Evolutionary conservation across 192 early-diverging fungal genomes (phyloP), one percentile per base, ranked within the genome.

Genomic region (Backusella mclennaniae): DNA sequence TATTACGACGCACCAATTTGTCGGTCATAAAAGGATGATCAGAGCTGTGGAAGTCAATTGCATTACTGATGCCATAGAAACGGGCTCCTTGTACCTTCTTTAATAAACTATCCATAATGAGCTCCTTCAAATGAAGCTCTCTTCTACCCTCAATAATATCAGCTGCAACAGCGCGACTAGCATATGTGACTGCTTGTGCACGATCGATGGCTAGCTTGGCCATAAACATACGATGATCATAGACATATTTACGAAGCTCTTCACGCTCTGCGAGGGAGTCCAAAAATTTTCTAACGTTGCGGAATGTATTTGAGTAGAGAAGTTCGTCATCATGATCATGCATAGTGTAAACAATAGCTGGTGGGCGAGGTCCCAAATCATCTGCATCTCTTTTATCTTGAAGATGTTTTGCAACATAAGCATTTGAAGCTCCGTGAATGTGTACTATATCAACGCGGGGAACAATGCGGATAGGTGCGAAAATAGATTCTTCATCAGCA

Each of bases 281-380:
- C 53, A 88, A 77, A 35, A 89, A 89, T 67, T 85, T 88, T 66
- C 77, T 70, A 3, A 88, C 81, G 38, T 87, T 89, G 0, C 53
- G 71, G 12, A 87, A 68, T 26, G 84, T 77, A 67, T 88, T 85
- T 1, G 87, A 83, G 67, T 88, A 86, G 39, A 84, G 80, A 3
- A 88, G 77, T 73, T 89, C 88, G 19, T 88, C 87, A n/a, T 84
- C 63, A 59, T 88, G 87, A 76, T 89, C 87, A 68, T 89, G 83
- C 71, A 89, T 77, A 9, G 88, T 87, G 74, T 89, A 89, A n/a
- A 89, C 82, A 67, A 89, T 71, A 2, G 87, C 76, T 66, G 88
- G 88, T 3, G 85, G 83, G 19, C 79, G 74, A 12, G 85, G 79
- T 29, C 84, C 85, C 69, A 86, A 78, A 4, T 77, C 69, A 23